Evolutionary conservation across 805 yeast species (phyloP), one percentile per base, ranked within the genome.

Genomic region (Sugiyamaella marilandica): DNA sequence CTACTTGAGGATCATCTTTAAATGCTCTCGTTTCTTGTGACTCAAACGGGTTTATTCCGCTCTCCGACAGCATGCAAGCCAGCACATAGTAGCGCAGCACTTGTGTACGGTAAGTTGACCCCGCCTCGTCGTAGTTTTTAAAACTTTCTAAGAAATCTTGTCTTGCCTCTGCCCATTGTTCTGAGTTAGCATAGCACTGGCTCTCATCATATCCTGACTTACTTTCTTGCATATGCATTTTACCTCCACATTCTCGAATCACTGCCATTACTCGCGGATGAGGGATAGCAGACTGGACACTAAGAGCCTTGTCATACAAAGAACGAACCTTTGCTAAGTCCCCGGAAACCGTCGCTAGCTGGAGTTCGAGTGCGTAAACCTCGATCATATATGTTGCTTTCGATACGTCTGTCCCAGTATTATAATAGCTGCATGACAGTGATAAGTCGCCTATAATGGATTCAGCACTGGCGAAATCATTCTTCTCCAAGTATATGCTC

Each of bases 231-330:
- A 86, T 81, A 47, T 79, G 76, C 57, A 87, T 74, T 50, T 81
- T 77, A 1, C 90, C 95, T 0, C 89, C 87, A 58, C 88, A 83
- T 64, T 87, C 92, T 55, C 81, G 76, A 24, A 87, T 77, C n/a
- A 84, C 78, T 1, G 92, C 96, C 66, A 82, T 72, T 26, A 85
- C 81, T 46, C 77, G 73, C 1, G 95, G 90, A 62, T 88, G 95
- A 0, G 90, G 85, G 26, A 61, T 51, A 14, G 87, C 85, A 0
- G 82, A 72, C 7, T 78, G 76, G 18, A 83, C 70, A 5, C 66
- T 57, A n/a, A 70, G 57, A 0, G 84, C 73, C 55, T 78, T 70
- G 26, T 72, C 67, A 57, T 84, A 80, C 18, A 83, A 70, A 47
- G 74, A 70, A 50, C 74, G 73, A 41, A 85, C 68, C 52, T 70